Evolutionary conservation across 2,329 filamentous ascomycete genomes (phyloP), one percentile per base, ranked within the genome.

Genomic region (Fusarium equiseti): DNA sequence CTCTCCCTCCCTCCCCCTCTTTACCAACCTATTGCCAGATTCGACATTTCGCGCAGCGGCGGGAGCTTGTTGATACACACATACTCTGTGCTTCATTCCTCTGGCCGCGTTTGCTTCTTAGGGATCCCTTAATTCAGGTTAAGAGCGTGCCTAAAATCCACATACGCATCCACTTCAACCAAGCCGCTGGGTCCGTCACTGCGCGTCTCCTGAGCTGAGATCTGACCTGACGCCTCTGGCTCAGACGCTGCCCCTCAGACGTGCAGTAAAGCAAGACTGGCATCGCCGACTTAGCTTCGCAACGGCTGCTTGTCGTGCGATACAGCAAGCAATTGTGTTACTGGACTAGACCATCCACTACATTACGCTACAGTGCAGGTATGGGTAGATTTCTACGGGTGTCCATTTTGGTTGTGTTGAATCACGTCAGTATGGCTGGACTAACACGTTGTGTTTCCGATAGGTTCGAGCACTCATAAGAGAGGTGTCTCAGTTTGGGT

Each of bases 1-100:
- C 63, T 71, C 55, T 65, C 68, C 69, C 49, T 66, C 63, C 59
- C 68, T 64, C 65, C 61, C 64, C 68, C 68, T 69, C 61, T 63
- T 67, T 43, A 31, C 35, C 35, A 38, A 38, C 27, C 27, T 49
- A 32, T 31, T 57, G 35, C 63, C 45, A 67, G 51, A 54, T 71
- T 69, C 56, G 60, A 68, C 49, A 60, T 69, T 69, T 68, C 59
- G 58, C 68, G 63, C 68, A 60, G 49, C 49, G 38, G 45, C 56
- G 40, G 49, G 68, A 62, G 59, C 27, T 61, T 55, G 55, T 53
- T 53, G 35, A 53, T 53, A 53, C 50, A 53, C 32, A 52, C 24
- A 55, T 56, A 56, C 42, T 58, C 58, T 71, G 49, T 71, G 44
- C 50, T 66, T 65, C 68, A 55, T 71, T 71, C 68, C 59, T 71